A percentile compares a stretch with the other conserved stretches of the same genome.
Evolutionary conservation across 129 eudicot genomes (phyloP).

Genomic region (Smallanthus sonchifolius): DNA sequence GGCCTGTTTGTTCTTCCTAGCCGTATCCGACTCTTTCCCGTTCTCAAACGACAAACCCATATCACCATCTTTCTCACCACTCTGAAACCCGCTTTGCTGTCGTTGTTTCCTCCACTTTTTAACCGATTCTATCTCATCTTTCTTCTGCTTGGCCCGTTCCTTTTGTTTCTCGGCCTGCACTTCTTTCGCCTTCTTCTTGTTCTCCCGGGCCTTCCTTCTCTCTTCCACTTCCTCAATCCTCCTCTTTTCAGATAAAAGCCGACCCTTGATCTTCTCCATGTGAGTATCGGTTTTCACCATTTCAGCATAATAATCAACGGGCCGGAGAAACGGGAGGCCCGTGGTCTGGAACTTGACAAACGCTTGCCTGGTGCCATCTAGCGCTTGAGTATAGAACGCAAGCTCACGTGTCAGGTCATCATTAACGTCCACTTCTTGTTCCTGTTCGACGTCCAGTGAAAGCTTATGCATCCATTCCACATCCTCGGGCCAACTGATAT

Average conservation of each 20-base stretch:
- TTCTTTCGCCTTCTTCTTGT: constrained; percentile 72
- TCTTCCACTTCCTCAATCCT: constrained; percentile 81
- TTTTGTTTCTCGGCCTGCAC: constrained; percentile 65
- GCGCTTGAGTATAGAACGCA: constrained; percentile 76
- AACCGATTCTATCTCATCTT: constrained; percentile 76
- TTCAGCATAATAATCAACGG: constrained; percentile 79
- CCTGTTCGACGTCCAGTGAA: constrained; percentile 43
- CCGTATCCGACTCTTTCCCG: constrained; percentile 36
- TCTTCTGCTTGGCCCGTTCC: constrained; percentile 80
- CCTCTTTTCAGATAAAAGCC: constrained; percentile 66
- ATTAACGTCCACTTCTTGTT: constrained; percentile 67
- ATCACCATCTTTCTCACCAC: constrained; percentile 47
- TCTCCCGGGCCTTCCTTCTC: constrained; percentile 79
- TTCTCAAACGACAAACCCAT: constrained; percentile 61
- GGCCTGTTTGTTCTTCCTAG: constrained; percentile 46
- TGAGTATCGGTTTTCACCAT: constrained; percentile 83
- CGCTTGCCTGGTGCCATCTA: constrained; percentile 75
- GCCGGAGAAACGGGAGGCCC: constrained; percentile 75
- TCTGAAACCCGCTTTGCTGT: constrained; percentile 69
- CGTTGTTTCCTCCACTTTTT: constrained; percentile 95
- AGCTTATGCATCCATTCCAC: constrained; percentile 68
- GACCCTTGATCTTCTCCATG: constrained; percentile 83
- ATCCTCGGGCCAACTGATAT: constrained; percentile 65
- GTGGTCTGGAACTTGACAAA: constrained; percentile 55
- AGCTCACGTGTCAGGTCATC: constrained; percentile 72